A percentile compares a stretch with the other conserved stretches of the same genome.
Conservation (phyloP, 768 basidiomycete genomes). For the Russula olivacea region DNA sequence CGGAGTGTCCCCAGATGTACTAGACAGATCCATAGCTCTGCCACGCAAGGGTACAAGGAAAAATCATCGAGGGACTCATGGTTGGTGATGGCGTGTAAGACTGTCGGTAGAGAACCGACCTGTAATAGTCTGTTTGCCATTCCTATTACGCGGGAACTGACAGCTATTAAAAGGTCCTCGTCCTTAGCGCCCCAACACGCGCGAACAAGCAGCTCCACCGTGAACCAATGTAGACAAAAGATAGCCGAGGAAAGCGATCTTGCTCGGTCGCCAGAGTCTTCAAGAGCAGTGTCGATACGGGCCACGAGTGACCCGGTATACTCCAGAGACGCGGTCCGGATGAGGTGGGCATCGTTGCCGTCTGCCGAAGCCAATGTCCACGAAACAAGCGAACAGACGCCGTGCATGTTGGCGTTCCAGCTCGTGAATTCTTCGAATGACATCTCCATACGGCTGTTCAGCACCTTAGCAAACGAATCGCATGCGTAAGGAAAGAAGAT, state of each 20-base stretch:
- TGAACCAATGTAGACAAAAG: conserved; percentile 21
- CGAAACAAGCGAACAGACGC: conserved; percentile 27
- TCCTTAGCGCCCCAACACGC: conserved; percentile 1
- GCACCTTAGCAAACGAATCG: conserved; percentile 29
- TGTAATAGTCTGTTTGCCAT: conserved; percentile 40
- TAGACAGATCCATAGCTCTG: conserved; percentile 72
- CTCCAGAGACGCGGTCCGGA: conserved; percentile 20
- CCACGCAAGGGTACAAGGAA: conserved; percentile 38
- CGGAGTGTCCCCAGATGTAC: conserved; percentile 38
- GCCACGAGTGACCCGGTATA: conserved; percentile 17
- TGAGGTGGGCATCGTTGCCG: conserved; percentile 5
- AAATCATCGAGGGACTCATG: conserved; percentile 35
- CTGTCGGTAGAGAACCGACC: conserved; percentile 45
- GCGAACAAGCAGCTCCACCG: conserved; percentile 20
- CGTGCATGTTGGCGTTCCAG: conserved; percentile 39
- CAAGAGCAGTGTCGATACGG: conserved; percentile 16
- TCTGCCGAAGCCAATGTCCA: conserved; percentile 10
- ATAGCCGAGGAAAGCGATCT: not conserved
- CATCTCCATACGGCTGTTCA: conserved; percentile 45
- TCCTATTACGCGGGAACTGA: conserved; percentile 7
- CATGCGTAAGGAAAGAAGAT: conserved; percentile 23
- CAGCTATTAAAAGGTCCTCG: conserved; percentile 4
- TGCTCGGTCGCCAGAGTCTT: not conserved
- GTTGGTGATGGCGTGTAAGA: conserved; percentile 36
- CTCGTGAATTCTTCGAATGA: conserved; percentile 32